phyloP scores from a whole-genome alignment of 306 rosid species.

The Fragaria nilgerrensis region DNA sequence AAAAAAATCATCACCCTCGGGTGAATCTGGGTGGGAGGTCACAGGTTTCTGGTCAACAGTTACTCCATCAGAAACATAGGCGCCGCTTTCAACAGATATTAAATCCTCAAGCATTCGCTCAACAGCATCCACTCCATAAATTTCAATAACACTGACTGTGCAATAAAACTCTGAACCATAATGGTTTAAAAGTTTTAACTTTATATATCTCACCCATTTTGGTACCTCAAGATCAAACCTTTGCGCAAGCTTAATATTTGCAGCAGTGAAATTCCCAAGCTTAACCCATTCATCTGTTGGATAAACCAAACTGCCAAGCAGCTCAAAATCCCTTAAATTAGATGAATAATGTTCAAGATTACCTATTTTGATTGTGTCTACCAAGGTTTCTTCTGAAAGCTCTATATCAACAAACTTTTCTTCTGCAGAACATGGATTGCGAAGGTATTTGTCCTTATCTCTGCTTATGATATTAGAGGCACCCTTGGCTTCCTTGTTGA shows the following conservation, averaged over 20 bases:
- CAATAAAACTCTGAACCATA: slow-evolving; percentile 93
- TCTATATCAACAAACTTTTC: slow-evolving; percentile 79
- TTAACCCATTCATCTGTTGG: slow-evolving; percentile 85
- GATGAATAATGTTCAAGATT: slow-evolving; percentile 95
- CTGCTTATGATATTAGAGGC: slow-evolving; percentile 79
- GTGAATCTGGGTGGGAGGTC: slow-evolving; percentile 40
- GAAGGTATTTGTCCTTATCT: slow-evolving; percentile 90
- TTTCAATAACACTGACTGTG: slow-evolving; percentile 75
- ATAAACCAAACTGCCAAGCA: slow-evolving; percentile 74
- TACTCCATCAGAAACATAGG: slow-evolving; percentile 41
- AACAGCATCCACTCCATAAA: slow-evolving; percentile 92
- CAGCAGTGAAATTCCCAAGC: slow-evolving; percentile 79
- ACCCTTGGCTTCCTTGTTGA: slow-evolving; percentile 96
- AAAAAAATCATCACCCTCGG: slow-evolving; percentile 38
- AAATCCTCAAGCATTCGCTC: slow-evolving; percentile 97
- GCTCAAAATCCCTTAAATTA: slow-evolving; percentile 76
- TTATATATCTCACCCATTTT: slow-evolving; percentile 96
- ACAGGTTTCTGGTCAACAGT: slow-evolving; percentile 46
- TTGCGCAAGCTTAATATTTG: slow-evolving; percentile 77
- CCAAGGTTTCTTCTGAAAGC: slow-evolving; percentile 94
- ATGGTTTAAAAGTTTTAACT: slow-evolving; percentile 75
- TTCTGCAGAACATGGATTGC: slow-evolving; percentile 92
- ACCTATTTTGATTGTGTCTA: slow-evolving; percentile 78
- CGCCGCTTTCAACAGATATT: slow-evolving; percentile 53
- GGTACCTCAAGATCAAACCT: slow-evolving; percentile 73